Percentiles rank a stretch among this genome's conserved stretches.
Evolutionary conservation across 805 yeast genomes (phyloP).

Genomic region (Candida pini): DNA sequence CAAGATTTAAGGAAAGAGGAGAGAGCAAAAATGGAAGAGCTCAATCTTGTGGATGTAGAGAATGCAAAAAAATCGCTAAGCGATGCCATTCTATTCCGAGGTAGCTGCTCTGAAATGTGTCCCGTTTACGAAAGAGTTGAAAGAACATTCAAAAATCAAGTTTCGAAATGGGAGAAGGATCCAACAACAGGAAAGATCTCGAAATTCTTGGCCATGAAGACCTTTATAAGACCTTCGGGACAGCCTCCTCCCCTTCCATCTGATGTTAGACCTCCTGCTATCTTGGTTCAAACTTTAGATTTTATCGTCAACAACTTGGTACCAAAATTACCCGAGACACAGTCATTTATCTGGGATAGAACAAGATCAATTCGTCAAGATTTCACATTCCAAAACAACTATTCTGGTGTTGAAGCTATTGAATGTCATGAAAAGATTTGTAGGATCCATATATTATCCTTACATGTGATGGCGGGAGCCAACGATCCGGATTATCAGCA

Average conservation of each 20-base stretch:
- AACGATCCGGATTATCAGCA: slow-evolving; percentile 68
- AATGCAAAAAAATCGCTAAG: slow-evolving; percentile 75
- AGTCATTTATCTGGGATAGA: slow-evolving; percentile 93
- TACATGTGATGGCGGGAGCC: slow-evolving; percentile 80
- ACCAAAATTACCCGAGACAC: slow-evolving; percentile 71
- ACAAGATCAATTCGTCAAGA: slow-evolving; percentile 96
- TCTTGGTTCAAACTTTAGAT: slow-evolving; percentile 60
- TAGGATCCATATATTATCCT: slow-evolving; percentile 72
- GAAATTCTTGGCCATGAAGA: slow-evolving; percentile 66
- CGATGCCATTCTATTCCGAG: slow-evolving; percentile 83
- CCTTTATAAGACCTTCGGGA: slow-evolving; percentile 95
- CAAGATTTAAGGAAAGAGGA: slow-evolving; percentile 71
- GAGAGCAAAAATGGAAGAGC: slow-evolving; percentile 68
- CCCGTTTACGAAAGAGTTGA: slow-evolving; percentile 89
- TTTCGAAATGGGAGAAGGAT: slow-evolving; percentile 70
- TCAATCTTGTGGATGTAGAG: slow-evolving; percentile 83
- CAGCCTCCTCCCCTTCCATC: slow-evolving; percentile 97
- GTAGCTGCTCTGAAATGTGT: slow-evolving; percentile 92
- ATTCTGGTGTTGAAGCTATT: slow-evolving; percentile 87
- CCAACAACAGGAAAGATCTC: slow-evolving; percentile 54
- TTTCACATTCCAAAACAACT: slow-evolving; percentile 92
- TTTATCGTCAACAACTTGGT: slow-evolving; percentile 64
- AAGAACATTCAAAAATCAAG: slow-evolving; percentile 82
- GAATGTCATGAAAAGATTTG: slow-evolving; percentile 91
- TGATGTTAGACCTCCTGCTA: slow-evolving; percentile 90